These are phyloP conservation scores for Bjerkandera adusta DNA, from an alignment of 1,284 basidiomycete genomes.

Conservation along the genomic window DNA sequence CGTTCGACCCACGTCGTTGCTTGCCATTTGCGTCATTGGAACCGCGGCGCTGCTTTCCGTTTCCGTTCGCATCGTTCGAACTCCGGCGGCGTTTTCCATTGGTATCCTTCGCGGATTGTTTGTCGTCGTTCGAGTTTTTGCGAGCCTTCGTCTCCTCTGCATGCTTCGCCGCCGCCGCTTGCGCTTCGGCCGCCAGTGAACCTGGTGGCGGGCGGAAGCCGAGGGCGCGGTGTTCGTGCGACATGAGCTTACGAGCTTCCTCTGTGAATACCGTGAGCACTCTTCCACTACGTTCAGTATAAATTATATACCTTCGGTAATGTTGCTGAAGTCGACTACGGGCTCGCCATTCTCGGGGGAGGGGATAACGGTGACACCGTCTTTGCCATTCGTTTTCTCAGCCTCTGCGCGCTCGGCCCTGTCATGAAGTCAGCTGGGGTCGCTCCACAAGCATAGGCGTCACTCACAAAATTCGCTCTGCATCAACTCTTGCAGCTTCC, in stretches of 20 bases:
- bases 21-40: neutral
- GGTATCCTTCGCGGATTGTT: slow-evolving; percentile 2
- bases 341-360: too few species aligned
- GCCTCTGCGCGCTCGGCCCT: slow-evolving; percentile 22
- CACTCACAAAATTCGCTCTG: slow-evolving; percentile 26
- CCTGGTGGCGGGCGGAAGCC: slow-evolving; percentile 24
- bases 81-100: neutral
- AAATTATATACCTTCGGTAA: slow-evolving; percentile 24
- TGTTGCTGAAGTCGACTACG: slow-evolving; percentile 25
- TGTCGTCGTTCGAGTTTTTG: neutral
- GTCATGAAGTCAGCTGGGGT: slow-evolving; percentile 5
- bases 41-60: neutral
- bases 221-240: slow-evolving; percentile 32
- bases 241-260: slow-evolving; percentile 32
- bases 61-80: neutral
- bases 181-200: slow-evolving; percentile 15
- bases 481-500: slow-evolving; percentile 30
- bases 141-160: neutral
- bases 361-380: too few species aligned
- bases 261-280: too few species aligned
- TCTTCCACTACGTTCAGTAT: too few species aligned
- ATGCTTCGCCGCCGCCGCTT: slow-evolving; percentile 13
- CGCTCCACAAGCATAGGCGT: neutral
- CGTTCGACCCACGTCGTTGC: slow-evolving; percentile 1
- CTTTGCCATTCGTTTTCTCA: neutral